Conservation (phyloP, 331 rosid genomes). For the Malus hybrid region DNA sequence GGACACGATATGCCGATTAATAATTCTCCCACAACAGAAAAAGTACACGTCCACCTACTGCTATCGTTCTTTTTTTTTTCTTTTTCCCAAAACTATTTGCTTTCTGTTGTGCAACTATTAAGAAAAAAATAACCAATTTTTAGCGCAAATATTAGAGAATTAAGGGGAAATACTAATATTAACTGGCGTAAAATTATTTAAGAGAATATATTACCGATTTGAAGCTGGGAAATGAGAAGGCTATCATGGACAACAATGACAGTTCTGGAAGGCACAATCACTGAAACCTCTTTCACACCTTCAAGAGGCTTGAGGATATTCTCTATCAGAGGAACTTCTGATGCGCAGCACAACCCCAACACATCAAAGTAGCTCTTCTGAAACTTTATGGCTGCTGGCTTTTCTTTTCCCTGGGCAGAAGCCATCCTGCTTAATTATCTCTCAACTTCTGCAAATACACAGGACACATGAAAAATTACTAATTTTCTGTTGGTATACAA, state of each 20-base stretch:
- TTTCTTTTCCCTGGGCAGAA: conserved; percentile 13
- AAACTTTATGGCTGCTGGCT: conserved; percentile 25
- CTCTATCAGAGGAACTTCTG: conserved; percentile 69
- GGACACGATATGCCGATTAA: not conserved
- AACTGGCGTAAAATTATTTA: not conserved
- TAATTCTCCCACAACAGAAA: not conserved
- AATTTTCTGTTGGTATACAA: not conserved
- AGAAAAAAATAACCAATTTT: too few relatives aligned
- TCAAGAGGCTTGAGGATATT: conserved; percentile 56
- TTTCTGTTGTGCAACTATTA: not conserved
- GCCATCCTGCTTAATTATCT: conserved; percentile 13
- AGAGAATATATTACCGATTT: conserved; percentile 51
- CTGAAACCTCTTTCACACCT: conserved; percentile 65
- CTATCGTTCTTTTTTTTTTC: not conserved
- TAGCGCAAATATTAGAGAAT: not conserved
- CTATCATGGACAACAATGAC: conserved; percentile 75
- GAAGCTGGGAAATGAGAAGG: conserved; percentile 58
- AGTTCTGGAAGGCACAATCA: conserved; percentile 68
- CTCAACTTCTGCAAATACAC: not conserved
- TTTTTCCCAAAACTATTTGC: not conserved
- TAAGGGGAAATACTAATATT: not conserved
- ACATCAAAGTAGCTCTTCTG: conserved; percentile 88
- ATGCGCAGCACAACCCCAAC: conserved; percentile 79
- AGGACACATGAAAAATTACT: not conserved
- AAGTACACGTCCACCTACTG: not conserved